These are phyloP conservation scores for Ganoderma sinense DNA, from an alignment of 1,284 basidiomycete genomes.

Conservation along the genomic window DNA sequence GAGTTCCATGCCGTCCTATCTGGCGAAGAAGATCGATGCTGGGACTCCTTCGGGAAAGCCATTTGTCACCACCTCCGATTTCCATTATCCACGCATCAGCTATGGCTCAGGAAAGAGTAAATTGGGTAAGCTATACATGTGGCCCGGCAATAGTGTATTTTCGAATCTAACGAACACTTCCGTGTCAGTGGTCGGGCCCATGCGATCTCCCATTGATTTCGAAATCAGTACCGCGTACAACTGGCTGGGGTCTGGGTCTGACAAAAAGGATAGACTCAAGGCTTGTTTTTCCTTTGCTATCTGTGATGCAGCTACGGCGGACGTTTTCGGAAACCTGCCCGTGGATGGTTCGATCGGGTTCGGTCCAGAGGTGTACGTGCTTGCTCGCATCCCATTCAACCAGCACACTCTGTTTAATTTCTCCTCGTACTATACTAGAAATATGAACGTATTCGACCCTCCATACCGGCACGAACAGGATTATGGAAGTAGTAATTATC, in stretches of 20 bases:
- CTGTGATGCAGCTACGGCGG: neutral
- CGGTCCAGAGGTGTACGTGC: neutral
- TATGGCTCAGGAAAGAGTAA: neutral
- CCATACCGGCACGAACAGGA: neutral
- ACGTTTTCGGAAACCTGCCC: neutral
- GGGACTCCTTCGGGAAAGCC: no score
- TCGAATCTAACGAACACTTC: neutral
- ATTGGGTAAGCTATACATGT: neutral
- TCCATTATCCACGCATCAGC: no score
- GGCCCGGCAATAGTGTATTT: neutral
- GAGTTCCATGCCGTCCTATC: neutral
- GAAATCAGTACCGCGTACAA: neutral
- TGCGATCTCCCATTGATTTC: neutral
- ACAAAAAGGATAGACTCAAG: neutral
- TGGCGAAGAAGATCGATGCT: neutral
- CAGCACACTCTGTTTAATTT: no score
- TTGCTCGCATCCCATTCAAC: neutral
- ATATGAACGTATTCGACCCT: neutral
- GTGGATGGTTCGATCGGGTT: neutral
- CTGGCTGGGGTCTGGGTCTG: neutral
- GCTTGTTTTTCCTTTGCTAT: neutral
- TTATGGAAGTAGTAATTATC: neutral
- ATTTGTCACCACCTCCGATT: no score
- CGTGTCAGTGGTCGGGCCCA: neutral
- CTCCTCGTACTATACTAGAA: neutral